phyloP scores from a whole-genome alignment of 2,329 filamentous ascomycete genomes.

The Scytalidium lignicola region DNA sequence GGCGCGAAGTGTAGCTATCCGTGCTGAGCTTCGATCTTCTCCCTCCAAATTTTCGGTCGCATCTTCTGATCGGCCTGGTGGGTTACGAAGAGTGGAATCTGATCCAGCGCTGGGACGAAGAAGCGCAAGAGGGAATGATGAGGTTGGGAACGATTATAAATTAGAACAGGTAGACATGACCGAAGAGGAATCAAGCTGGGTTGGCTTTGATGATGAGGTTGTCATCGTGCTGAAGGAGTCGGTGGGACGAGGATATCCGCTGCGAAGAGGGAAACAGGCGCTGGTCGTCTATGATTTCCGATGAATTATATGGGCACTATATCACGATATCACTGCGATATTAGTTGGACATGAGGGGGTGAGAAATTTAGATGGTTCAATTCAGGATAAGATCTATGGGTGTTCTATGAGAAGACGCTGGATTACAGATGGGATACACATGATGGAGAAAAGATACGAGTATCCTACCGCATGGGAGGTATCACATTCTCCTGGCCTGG shows the following conservation, averaged over 20 bases:
- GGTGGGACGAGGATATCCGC: conserved; percentile 2
- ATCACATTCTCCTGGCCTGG: no score
- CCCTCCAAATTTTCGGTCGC: conserved; percentile 16
- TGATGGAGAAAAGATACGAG: no score
- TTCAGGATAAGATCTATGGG: no score
- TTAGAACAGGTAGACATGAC: conserved; percentile 19
- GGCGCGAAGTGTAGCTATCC: conserved; percentile 16
- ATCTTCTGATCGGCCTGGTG: conserved; percentile 20
- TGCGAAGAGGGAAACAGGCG: conserved; percentile 48
- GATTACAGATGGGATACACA: no score
- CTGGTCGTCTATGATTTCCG: conserved; percentile 65
- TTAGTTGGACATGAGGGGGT: no score
- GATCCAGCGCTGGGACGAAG: no score
- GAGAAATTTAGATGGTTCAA: no score
- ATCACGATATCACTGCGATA: no score
- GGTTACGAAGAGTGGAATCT: background rate
- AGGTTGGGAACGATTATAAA: background rate
- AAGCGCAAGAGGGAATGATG: no score
- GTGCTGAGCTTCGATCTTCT: conserved; percentile 30
- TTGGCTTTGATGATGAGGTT: conserved; percentile 69
- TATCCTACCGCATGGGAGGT: no score
- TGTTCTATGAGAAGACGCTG: no score
- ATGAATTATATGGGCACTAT: no score
- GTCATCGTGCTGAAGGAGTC: conserved; percentile 61
- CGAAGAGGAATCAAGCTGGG: conserved; percentile 47